These are phyloP conservation scores for Schwanniomyces pseudopolymorphus DNA, from an alignment of 805 yeast species.

Conservation along the genomic window DNA sequence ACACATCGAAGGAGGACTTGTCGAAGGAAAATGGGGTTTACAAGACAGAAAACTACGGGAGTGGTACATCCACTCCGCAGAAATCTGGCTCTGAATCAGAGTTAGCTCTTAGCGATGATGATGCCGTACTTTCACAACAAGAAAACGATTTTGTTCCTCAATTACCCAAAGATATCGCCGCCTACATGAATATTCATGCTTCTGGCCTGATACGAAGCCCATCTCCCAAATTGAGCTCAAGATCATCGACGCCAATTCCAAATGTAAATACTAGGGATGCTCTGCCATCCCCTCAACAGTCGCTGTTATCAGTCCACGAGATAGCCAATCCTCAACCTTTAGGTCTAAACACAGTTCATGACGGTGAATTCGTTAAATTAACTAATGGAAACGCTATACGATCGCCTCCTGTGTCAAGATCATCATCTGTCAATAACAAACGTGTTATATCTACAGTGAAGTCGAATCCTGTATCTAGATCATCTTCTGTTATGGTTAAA, in stretches of 20 bases:
- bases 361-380: not conserved
- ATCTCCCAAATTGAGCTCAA: conserved; percentile 4
- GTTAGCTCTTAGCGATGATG: conserved; percentile 2
- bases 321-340: conserved; percentile 8
- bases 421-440: conserved; percentile 13
- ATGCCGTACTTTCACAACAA: conserved; percentile 5
- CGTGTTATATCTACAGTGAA: not conserved
- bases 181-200: not conserved
- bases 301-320: conserved; percentile 6
- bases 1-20: conserved; percentile 1
- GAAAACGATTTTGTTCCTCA: conserved; percentile 12
- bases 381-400: not conserved
- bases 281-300: conserved; percentile 6
- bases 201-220: not conserved
- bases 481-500: conserved; percentile 8
- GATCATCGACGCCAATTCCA: conserved; percentile 4
- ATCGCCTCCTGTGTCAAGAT: conserved; percentile 14
- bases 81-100: not conserved
- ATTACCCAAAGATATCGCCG: conserved; percentile 7
- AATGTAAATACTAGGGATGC: conserved; percentile 1
- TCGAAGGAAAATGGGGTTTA: not conserved
- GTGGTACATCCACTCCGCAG: not conserved
- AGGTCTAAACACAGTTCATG: not conserved
- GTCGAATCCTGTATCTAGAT: conserved; percentile 10
- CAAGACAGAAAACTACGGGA: not conserved